These are phyloP conservation scores for Trypanosoma melophagium DNA, from an alignment of 208 protist genomes.

Conservation along the genomic window DNA sequence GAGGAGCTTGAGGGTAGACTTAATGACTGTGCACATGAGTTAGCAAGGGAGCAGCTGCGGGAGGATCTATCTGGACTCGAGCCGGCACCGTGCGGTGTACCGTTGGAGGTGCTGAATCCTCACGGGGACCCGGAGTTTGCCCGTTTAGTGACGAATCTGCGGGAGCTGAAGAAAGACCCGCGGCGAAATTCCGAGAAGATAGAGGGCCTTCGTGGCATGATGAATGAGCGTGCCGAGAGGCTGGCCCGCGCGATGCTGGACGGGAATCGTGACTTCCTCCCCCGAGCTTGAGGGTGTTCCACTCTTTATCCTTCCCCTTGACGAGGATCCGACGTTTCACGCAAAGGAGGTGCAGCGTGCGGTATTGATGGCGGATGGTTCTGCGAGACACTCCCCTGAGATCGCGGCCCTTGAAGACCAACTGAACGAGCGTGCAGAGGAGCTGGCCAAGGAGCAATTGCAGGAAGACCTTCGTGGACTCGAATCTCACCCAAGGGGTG, in stretches of 20 bases:
- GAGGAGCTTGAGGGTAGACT: slow-evolving; percentile 49
- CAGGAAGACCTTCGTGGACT: slow-evolving; percentile 51
- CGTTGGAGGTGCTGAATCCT: slow-evolving; percentile 54
- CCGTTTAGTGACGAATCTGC: slow-evolving; percentile 38
- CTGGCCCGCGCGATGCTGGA: slow-evolving; percentile 46
- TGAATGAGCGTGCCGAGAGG: slow-evolving; percentile 57
- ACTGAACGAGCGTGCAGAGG: slow-evolving; percentile 49
- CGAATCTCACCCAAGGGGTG: slow-evolving; percentile 52
- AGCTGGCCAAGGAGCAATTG: slow-evolving; percentile 57
- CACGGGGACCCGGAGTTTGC: slow-evolving; percentile 60
- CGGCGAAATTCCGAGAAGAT: slow-evolving; percentile 57
- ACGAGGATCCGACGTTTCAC: slow-evolving; percentile 55
- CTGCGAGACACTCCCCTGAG: slow-evolving; percentile 11
- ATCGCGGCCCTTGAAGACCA: slow-evolving; percentile 50
- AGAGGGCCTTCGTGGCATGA: slow-evolving; percentile 35
- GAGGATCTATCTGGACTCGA: slow-evolving; percentile 67
- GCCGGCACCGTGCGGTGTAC: slow-evolving; percentile 43
- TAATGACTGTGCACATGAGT: slow-evolving; percentile 56
- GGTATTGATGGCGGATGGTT: slow-evolving; percentile 31
- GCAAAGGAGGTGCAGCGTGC: slow-evolving; percentile 54
- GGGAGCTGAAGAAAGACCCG: slow-evolving; percentile 59
- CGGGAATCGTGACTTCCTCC: slow-evolving; percentile 50
- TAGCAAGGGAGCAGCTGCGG: slow-evolving; percentile 55
- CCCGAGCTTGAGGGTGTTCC: slow-evolving; percentile 51
- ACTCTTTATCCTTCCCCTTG: slow-evolving; percentile 52